Conservation (phyloP, 306 rosid species). For the Malus sylvestris region DNA sequence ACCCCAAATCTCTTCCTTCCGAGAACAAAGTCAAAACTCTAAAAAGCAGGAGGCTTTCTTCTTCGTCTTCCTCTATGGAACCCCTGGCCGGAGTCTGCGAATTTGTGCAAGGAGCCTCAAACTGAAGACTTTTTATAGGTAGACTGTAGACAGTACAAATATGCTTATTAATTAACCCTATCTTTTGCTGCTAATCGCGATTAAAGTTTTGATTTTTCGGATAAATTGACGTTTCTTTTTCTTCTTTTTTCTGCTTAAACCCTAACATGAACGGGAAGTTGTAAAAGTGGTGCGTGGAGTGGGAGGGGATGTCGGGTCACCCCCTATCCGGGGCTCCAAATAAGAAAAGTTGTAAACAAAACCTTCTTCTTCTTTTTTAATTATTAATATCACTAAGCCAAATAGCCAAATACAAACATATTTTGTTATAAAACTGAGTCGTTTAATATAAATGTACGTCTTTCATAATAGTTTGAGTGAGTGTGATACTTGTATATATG, state of each 20-base stretch:
- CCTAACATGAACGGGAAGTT: slow-evolving; percentile 3
- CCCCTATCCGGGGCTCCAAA: not conserved
- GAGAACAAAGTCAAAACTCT: not conserved
- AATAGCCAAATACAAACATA: no score
- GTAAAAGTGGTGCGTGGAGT: not conserved
- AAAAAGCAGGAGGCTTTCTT: slow-evolving; percentile 3
- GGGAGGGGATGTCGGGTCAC: not conserved
- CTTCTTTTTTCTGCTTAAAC: slow-evolving; percentile 8
- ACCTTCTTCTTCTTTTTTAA: no score
- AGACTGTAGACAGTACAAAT: slow-evolving; percentile 17
- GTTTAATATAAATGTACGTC: no score
- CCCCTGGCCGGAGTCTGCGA: not conserved
- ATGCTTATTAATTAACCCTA: slow-evolving; percentile 25
- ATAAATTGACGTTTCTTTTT: not conserved
- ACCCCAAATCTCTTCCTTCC: not conserved
- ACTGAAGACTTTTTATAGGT: not conserved
- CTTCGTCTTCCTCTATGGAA: not conserved
- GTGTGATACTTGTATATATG: no score
- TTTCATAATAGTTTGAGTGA: no score
- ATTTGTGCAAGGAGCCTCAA: slow-evolving; percentile 13
- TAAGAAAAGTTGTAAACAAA: not conserved
- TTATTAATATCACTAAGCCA: no score
- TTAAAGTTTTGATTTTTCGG: not conserved
- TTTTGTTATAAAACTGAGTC: no score
- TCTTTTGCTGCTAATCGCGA: not conserved